These are phyloP conservation scores for Rhodosorus marinus DNA, from an alignment of 23 red algal species.

Conservation along the genomic window DNA sequence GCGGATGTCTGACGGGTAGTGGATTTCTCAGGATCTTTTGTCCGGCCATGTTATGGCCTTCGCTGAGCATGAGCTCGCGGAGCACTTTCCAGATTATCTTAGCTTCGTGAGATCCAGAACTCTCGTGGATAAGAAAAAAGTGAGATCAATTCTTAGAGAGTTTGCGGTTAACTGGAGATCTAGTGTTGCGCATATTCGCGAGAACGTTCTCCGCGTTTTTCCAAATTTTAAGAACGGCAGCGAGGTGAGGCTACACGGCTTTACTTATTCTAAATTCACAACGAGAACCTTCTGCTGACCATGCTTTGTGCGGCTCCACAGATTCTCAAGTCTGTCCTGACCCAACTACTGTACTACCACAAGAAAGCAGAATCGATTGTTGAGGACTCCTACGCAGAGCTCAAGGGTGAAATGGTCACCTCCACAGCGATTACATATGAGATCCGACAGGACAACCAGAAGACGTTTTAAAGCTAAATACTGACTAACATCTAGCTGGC, in stretches of 20 bases:
- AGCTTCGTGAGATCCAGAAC: constrained; percentile 33
- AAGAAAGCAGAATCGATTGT: constrained; percentile 33
- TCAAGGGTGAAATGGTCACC: constrained; percentile 35
- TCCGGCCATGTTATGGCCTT: constrained; percentile 33
- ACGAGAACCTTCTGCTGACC: too few species aligned
- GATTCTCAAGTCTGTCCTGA: too few species aligned
- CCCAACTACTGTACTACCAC: constrained; percentile 32
- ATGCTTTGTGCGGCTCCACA: too few species aligned
- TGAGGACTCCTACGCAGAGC: constrained; percentile 10
- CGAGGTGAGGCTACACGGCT: constrained; percentile 13
- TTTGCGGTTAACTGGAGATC: constrained; percentile 59
- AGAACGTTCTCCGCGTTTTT: constrained; percentile 38
- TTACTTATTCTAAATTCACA: too few species aligned
- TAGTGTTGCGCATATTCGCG: constrained; percentile 66
- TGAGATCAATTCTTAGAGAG: constrained; percentile 34
- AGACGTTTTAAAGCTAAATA: neutral
- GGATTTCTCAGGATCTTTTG: constrained; percentile 42
- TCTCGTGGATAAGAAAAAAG: constrained; percentile 4
- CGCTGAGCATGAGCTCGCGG: constrained; percentile 69
- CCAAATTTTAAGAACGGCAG: constrained; percentile 49
- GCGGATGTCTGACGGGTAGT: too few species aligned
- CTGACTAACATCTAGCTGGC: too few species aligned
- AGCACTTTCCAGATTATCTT: constrained; percentile 80
- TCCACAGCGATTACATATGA: constrained; percentile 39
- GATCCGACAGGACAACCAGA: constrained; percentile 20